A percentile compares a stretch with the other conserved stretches of the same genome.
Conservation (phyloP, 2,329 filamentous ascomycete genomes). For the Lasiodiplodia gonubiensis region DNA sequence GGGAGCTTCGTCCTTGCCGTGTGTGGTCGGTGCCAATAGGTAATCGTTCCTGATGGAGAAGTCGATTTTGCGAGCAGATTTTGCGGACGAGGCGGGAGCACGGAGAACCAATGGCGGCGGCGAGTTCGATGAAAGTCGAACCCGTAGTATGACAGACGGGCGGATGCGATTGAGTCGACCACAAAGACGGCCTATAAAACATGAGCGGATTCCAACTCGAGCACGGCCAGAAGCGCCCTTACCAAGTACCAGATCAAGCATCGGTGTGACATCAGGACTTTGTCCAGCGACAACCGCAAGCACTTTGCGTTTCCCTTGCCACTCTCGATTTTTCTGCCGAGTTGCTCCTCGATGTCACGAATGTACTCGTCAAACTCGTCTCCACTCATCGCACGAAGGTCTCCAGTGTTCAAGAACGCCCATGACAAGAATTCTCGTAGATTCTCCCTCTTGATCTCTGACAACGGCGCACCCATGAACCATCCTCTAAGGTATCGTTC, state of each 20-base stretch:
- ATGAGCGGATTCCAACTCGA: neutral
- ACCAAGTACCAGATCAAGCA: slow-evolving; percentile 69
- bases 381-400: slow-evolving; percentile 48
- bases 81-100: slow-evolving; percentile 66
- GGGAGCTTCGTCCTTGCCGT: slow-evolving; percentile 63
- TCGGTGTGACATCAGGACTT: slow-evolving; percentile 65
- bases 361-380: slow-evolving; percentile 64
- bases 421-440: slow-evolving; percentile 70
- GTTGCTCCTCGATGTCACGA: slow-evolving; percentile 57
- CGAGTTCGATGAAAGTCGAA: slow-evolving; percentile 60
- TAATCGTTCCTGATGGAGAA: slow-evolving; percentile 49
- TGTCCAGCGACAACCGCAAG: slow-evolving; percentile 70
- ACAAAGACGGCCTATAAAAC: slow-evolving; percentile 53
- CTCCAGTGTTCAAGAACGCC: slow-evolving; percentile 66
- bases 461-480: slow-evolving; percentile 66
- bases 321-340: slow-evolving; percentile 57
- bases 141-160: slow-evolving; percentile 54
- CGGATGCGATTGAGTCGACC: slow-evolving; percentile 54
- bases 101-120: slow-evolving; percentile 50
- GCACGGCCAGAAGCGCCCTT: slow-evolving; percentile 37
- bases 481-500: slow-evolving; percentile 66
- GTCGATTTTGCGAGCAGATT: slow-evolving; percentile 33
- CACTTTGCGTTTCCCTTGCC: slow-evolving; percentile 63
- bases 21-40: slow-evolving; percentile 72
- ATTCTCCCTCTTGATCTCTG: slow-evolving; percentile 70